phyloP scores from a whole-genome alignment of 129 eudicot species.

The Sambucus nigra region DNA sequence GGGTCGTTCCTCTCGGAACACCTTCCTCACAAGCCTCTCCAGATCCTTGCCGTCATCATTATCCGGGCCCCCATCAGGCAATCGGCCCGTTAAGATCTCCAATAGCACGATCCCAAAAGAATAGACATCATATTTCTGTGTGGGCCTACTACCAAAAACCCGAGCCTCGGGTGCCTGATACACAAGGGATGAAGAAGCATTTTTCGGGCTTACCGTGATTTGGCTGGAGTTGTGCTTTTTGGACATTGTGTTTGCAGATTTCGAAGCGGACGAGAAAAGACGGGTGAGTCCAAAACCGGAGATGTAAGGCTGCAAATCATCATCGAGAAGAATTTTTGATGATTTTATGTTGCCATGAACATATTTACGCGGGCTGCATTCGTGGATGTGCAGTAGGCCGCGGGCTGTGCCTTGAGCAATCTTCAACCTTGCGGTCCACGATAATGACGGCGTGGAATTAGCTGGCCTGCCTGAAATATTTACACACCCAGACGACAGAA shows the following conservation, averaged over 20 bases:
- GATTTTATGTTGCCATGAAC: constrained; percentile 88
- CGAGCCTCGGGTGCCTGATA: constrained; percentile 76
- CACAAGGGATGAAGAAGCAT: constrained; percentile 27
- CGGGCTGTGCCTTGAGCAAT: constrained; percentile 77
- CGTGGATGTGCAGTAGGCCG: constrained; percentile 79
- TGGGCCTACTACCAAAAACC: constrained; percentile 31
- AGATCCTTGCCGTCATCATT: constrained; percentile 49
- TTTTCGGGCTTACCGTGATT: constrained; percentile 23
- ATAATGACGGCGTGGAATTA: constrained; percentile 47
- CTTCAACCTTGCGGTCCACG: constrained; percentile 73
- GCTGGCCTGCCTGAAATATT: constrained; percentile 53
- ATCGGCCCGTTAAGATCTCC: constrained; percentile 74
- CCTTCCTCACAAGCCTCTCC: constrained; percentile 59
- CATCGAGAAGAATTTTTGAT: constrained; percentile 79
- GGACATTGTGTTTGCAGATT: constrained; percentile 21
- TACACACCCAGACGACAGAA: constrained; percentile 7
- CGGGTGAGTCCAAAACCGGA: constrained; percentile 85
- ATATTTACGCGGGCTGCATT: constrained; percentile 75
- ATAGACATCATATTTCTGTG: constrained; percentile 71
- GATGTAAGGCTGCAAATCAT: constrained; percentile 66
- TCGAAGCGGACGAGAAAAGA: constrained; percentile 33
- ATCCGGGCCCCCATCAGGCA: constrained; percentile 37
- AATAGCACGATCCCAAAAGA: constrained; percentile 73
- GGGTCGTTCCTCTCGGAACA: constrained; percentile 77
- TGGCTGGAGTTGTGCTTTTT: constrained; percentile 40